Percentiles rank a stretch among this genome's conserved stretches.
Evolutionary conservation across 495 filamentous ascomycete species (phyloP).

Genomic region (Hyaloscypha bicolor): DNA sequence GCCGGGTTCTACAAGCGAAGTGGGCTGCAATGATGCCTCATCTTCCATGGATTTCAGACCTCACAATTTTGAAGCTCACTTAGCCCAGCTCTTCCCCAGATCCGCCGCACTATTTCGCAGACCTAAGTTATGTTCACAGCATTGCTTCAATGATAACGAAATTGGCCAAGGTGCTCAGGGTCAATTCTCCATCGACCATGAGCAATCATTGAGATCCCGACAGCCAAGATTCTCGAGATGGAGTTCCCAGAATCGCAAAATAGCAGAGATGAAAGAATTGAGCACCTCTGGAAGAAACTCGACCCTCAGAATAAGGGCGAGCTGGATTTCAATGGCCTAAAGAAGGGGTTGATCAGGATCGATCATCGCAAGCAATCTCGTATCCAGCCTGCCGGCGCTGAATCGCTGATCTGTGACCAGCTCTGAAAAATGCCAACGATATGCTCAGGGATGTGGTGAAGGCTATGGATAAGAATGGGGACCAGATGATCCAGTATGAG

Average conservation of each 20-base stretch:
- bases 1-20: neutral
- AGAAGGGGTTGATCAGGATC: conserved; percentile 81
- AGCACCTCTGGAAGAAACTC: conserved; percentile 77
- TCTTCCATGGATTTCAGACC: neutral
- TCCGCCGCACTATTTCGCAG: neutral
- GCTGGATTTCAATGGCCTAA: conserved; percentile 79
- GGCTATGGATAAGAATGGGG: conserved; percentile 80
- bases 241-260: conserved; percentile 65
- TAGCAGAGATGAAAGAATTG: conserved; percentile 74
- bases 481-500: conserved; percentile 87
- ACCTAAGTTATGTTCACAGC: neutral
- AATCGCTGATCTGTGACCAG: conserved; percentile 45
- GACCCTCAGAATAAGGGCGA: conserved; percentile 75
- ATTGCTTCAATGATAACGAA: conserved; percentile 19
- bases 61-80: neutral
- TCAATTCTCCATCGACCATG: conserved; percentile 14
- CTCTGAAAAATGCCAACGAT: conserved; percentile 90
- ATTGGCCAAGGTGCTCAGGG: conserved; percentile 9
- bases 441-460: conserved; percentile 78
- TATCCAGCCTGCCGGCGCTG: conserved; percentile 2
- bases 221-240: conserved; percentile 30
- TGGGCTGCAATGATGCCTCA: neutral
- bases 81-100: neutral
- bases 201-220: conserved; percentile 25
- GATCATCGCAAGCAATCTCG: conserved; percentile 77